Conservation (phyloP, 768 basidiomycete genomes). For the Hygrophorus pudorinus region DNA sequence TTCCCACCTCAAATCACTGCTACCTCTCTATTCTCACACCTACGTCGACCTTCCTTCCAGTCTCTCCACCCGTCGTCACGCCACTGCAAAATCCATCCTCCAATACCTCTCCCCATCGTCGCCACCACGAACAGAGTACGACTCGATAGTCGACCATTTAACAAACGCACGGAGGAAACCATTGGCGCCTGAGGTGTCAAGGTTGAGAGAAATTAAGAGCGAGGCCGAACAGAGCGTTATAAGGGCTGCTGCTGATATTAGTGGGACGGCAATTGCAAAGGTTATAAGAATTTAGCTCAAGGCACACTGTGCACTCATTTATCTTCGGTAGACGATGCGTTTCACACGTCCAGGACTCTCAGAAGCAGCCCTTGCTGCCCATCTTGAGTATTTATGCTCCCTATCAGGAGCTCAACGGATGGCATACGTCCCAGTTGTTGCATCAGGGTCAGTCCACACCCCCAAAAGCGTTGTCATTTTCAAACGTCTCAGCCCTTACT, state of each 20-base stretch:
- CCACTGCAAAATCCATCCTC: slow-evolving; percentile 43
- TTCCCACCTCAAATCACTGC: slow-evolving; percentile 45
- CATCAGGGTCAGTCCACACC: slow-evolving; percentile 60
- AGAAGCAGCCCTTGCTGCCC: slow-evolving; percentile 46
- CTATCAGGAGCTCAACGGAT: slow-evolving; percentile 72
- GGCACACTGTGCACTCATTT: background rate
- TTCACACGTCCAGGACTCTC: slow-evolving; percentile 39
- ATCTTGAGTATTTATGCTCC: slow-evolving; percentile 85
- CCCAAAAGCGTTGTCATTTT: background rate
- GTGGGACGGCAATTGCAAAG: slow-evolving; percentile 75
- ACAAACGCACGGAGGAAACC: slow-evolving; percentile 33
- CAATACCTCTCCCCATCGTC: slow-evolving; percentile 34
- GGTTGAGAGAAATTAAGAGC: slow-evolving; percentile 73
- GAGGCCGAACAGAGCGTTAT: slow-evolving; percentile 67
- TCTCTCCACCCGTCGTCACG: slow-evolving; percentile 20
- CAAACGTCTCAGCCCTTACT: slow-evolving; percentile 1
- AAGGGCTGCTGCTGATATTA: slow-evolving; percentile 82
- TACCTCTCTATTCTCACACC: slow-evolving; percentile 38
- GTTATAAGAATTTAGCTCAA: slow-evolving; percentile 25
- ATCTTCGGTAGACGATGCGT: slow-evolving; percentile 62
- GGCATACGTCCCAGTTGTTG: slow-evolving; percentile 98
- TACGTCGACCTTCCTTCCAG: slow-evolving; percentile 38
- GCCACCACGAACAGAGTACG: slow-evolving; percentile 31
- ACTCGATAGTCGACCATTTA: slow-evolving; percentile 46
- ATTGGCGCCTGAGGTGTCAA: slow-evolving; percentile 61